These are phyloP conservation scores for Lactarius evosmus DNA, from an alignment of 768 basidiomycete genomes.

Conservation along the genomic window DNA sequence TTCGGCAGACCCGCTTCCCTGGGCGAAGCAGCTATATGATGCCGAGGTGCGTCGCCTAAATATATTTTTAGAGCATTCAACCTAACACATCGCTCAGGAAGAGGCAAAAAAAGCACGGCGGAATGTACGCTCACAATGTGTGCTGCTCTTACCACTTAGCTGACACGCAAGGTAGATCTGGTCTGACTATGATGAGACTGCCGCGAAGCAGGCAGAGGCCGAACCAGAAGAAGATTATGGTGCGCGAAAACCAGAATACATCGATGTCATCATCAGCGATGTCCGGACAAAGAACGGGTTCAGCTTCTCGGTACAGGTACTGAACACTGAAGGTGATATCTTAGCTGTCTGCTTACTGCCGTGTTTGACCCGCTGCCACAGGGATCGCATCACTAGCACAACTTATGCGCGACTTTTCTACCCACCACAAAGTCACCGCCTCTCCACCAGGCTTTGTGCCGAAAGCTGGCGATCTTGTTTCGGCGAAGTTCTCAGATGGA, in stretches of 20 bases:
- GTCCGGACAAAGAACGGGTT: slow-evolving; percentile 72
- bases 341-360: background rate
- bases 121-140: slow-evolving; percentile 53
- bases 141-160: background rate
- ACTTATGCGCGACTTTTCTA: slow-evolving; percentile 90
- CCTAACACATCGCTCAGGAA: slow-evolving; percentile 41
- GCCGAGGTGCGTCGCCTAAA: slow-evolving; percentile 63
- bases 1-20: slow-evolving; percentile 79
- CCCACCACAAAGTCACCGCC: slow-evolving; percentile 71
- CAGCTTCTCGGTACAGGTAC: slow-evolving; percentile 87
- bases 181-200: slow-evolving; percentile 76
- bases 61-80: background rate
- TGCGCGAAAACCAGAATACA: slow-evolving; percentile 76
- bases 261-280: slow-evolving; percentile 91
- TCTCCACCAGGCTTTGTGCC: slow-evolving; percentile 71
- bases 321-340: slow-evolving; percentile 79
- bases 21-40: slow-evolving; percentile 74
- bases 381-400: slow-evolving; percentile 90
- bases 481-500: slow-evolving; percentile 91
- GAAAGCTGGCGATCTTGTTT: slow-evolving; percentile 84
- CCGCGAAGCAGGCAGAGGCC: slow-evolving; percentile 52
- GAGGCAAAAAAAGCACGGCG: slow-evolving; percentile 78
- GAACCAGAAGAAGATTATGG: slow-evolving; percentile 45
- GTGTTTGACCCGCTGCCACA: slow-evolving; percentile 33
- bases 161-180: slow-evolving; percentile 59